Base-by-base conservation (phyloP, 352 stramenopile genomes). In the Elongisporangium prolatum region DNA sequence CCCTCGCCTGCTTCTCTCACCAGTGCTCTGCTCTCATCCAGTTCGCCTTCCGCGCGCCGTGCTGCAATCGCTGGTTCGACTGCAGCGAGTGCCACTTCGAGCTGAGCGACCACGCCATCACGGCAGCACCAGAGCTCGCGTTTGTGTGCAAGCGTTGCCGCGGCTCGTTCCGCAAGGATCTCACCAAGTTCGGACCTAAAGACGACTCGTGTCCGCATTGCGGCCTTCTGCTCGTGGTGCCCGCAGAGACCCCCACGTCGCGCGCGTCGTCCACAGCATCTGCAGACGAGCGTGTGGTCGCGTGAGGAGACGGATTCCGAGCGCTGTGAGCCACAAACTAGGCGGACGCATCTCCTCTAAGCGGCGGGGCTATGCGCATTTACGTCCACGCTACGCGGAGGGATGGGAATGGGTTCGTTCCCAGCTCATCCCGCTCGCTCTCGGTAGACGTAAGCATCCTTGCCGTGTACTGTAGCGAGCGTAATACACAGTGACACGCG, bases 61-160 rank as follows among this genome's bases (percentile, higher is more conserved):
- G 83, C 65, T 93, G 80, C 66, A 73, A 68, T 16, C 80, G 77
- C 48, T 93, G 79, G 83, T 93, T 90, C 58, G 80, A 91, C 61
- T 93, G 80, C 68, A 85, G 67, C 56, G 77, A 88, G 59, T 89
- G 84, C 51, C 80, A 93, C 57, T 85, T 84, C 48, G 79, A 90
- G 61, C 63, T 77, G 11, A 84, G 74, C 50, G 72, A 88, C 54
- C 75, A 93, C 55, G 52, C 57, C n/a, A 21, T 57, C 11, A 69
- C 75, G 13, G 52, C 53, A 0, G 52, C 20, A 9, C 21, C 28
- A 5, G 74, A 89, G 68, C 73, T 91, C 54, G 74, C 75, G 22
- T 80, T 93, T 22, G 48, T 85, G 18, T 93, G 83, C 62, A 88
- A 88, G 59, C 71, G 72, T 25, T 93, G 80, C 61, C 72, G 72